Base-by-base conservation (phyloP, 345 rosid genomes). In the Citrus hindsii region DNA sequence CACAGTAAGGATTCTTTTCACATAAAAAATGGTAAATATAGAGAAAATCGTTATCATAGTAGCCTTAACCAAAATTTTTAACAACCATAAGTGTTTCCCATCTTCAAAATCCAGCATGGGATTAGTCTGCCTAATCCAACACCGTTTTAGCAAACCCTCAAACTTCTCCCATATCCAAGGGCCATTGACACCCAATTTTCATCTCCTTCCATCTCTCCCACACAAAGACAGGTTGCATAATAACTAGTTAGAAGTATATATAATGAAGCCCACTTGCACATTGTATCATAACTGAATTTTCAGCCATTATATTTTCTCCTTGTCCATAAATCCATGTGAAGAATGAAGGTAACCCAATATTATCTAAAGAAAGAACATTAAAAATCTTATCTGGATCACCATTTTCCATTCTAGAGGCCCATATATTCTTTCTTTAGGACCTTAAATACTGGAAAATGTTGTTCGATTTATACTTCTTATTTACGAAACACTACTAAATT, bases 91-190 rank as follows among this genome's bases (percentile, higher is more conserved):
- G 46, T 25, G 55, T 27, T 33, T 33, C 7, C 65, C 56, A 63
- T 62, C n/a, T 38, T 42, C 76, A 24, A 46, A 48, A 60, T 48
- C 42, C 56, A 79, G 63, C 51, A 67, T 28, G 40, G 7, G 56
- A 74, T 25, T 67, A 59, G n/a, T 53, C 51, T 75, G n/a, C 27
- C 46, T 38, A 72, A 65, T 56, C 59, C 38, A 24, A 73, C 72
- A 32, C 64, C 16, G 7, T 46, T 32, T 14, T 40, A 62, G 28
- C 22, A 64, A 33, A 66, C 46, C 24, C 14, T 66, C 69, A 66
- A 35, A 69, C 59, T 40, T 42, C 59, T 69, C 12, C 73, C 33
- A 25, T 22, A 69, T 12, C 27, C 73, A 14, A 69, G 16, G 13
- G 59, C 71, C 71, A 35, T 8, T 22, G 16, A 10, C 16, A 37